Evolutionary conservation across 139 green algal species (phyloP).

Genomic region (Picochlorum sp.): DNA sequence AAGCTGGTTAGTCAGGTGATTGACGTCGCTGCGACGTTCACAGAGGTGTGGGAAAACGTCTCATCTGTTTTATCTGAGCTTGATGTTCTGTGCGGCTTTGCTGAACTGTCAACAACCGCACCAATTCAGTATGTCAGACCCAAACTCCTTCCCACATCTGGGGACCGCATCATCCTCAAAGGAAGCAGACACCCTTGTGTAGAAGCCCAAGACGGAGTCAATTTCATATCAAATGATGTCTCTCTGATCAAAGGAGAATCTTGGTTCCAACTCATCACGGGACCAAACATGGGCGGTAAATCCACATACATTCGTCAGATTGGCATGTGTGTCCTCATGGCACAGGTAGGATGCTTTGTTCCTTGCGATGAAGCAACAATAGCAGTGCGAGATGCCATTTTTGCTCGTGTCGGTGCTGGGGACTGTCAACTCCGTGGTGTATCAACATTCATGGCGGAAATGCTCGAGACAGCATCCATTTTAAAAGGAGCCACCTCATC

Average conservation of each 20-base stretch:
- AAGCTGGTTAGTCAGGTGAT: constrained; percentile 85
- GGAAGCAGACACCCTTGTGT: constrained; percentile 82
- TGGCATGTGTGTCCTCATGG: constrained; percentile 78
- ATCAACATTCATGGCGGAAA: constrained; percentile 99
- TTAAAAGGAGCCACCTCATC: constrained; percentile 62
- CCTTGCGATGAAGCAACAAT: constrained; percentile 73
- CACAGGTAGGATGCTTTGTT: constrained; percentile 92
- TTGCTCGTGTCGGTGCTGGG: constrained; percentile 89
- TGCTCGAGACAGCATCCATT: constrained; percentile 91
- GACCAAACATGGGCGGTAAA: constrained; percentile 99
- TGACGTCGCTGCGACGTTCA: constrained; percentile 77
- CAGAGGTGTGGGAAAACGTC: constrained; percentile 80
- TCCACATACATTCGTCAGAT: constrained; percentile 93
- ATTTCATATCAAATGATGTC: constrained; percentile 78
- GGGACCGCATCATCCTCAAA: constrained; percentile 31
- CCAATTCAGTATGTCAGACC: constrained; percentile 71
- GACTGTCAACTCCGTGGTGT: constrained; percentile 91
- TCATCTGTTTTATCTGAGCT: constrained; percentile 70
- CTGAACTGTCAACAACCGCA: constrained; percentile 70
- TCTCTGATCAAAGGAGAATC: constrained; percentile 51
- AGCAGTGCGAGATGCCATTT: constrained; percentile 85
- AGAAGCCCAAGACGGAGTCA: constrained; percentile 82
- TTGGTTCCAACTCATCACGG: constrained; percentile 97
- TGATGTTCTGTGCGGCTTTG: constrained; percentile 85
- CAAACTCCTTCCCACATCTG: constrained; percentile 33